Evolutionary conservation across 2,329 filamentous ascomycete species (phyloP).

Genomic region (Sclerotiophoma versabilis): DNA sequence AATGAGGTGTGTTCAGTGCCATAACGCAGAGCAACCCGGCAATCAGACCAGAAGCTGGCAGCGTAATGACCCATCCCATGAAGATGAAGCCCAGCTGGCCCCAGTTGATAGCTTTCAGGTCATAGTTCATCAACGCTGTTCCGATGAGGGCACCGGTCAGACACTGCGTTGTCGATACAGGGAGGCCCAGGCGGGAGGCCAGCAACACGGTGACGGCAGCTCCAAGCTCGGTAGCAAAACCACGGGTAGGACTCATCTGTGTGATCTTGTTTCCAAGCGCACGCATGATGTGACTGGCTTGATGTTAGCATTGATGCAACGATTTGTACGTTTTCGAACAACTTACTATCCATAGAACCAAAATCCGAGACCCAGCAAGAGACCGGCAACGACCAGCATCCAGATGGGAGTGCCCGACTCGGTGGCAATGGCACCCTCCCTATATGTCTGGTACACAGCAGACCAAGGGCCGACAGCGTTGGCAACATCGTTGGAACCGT

Average conservation of each 20-base stretch:
- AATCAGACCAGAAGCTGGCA: slow-evolving; percentile 52
- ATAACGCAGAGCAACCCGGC: slow-evolving; percentile 51
- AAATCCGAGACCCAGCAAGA: slow-evolving; percentile 62
- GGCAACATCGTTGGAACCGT: slow-evolving; percentile 72
- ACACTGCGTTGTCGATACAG: slow-evolving; percentile 70
- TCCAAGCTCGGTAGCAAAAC: slow-evolving; percentile 45
- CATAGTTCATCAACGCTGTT: slow-evolving; percentile 41
- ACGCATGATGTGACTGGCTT: slow-evolving; percentile 62
- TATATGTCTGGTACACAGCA: slow-evolving; percentile 68
- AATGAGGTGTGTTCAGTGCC: slow-evolving; percentile 53
- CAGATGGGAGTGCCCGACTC: slow-evolving; percentile 64
- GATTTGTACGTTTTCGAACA: neutral
- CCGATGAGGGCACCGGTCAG: slow-evolving; percentile 35
- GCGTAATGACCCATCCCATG: slow-evolving; percentile 52
- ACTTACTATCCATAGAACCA: slow-evolving; percentile 65
- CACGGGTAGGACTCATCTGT: slow-evolving; percentile 65
- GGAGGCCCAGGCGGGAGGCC: slow-evolving; percentile 67
- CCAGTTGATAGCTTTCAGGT: slow-evolving; percentile 52
- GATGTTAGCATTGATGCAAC: neutral
- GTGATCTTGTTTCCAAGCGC: slow-evolving; percentile 68
- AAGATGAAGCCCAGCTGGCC: slow-evolving; percentile 52
- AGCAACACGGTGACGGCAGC: slow-evolving; percentile 69
- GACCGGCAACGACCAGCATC: slow-evolving; percentile 64
- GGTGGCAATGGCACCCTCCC: slow-evolving; percentile 54
- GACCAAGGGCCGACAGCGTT: slow-evolving; percentile 64